Conservation (phyloP, 2,329 filamentous ascomycete genomes). For the Ophidiomyces ophidiicola region DNA sequence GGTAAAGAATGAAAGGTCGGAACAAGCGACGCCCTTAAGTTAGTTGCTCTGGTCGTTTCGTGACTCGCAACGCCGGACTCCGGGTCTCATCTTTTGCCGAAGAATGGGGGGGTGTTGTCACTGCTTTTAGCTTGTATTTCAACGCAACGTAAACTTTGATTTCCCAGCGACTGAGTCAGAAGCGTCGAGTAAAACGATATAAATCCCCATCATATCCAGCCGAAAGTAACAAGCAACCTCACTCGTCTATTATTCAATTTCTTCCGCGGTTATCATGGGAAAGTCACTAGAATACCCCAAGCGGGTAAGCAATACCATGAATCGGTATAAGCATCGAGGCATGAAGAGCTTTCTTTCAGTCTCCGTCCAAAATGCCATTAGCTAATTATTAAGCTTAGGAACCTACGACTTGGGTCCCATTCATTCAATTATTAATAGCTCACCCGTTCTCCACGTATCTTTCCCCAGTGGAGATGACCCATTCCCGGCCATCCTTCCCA, state of each 20-base stretch:
- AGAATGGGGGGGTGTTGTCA: no score
- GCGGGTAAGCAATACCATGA: constrained; percentile 51
- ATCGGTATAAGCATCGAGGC: constrained; percentile 55
- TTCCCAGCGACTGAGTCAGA: no score
- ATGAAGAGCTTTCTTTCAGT: constrained; percentile 14
- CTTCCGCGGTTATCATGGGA: constrained; percentile 26
- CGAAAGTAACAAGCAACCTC: no score
- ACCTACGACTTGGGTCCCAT: constrained; percentile 62
- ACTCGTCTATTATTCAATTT: not conserved
- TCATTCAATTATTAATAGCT: constrained; percentile 60
- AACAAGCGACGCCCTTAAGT: no score
- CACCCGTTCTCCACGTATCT: constrained; percentile 66
- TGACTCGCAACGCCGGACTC: no score
- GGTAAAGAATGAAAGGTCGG: not conserved
- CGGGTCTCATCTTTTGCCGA: no score
- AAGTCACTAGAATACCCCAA: constrained; percentile 47
- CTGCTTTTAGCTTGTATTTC: no score
- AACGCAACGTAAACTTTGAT: no score
- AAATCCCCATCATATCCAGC: no score
- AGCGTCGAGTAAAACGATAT: no score
- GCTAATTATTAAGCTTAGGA: constrained; percentile 34
- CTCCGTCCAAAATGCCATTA: constrained; percentile 2
- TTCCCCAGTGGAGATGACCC: constrained; percentile 53
- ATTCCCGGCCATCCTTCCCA: constrained; percentile 67
- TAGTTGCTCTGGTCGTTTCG: no score